Percentiles rank a stretch among this genome's conserved stretches.
Conservation (phyloP, 1,284 basidiomycete species). For the Tremellales sp. region DNA sequence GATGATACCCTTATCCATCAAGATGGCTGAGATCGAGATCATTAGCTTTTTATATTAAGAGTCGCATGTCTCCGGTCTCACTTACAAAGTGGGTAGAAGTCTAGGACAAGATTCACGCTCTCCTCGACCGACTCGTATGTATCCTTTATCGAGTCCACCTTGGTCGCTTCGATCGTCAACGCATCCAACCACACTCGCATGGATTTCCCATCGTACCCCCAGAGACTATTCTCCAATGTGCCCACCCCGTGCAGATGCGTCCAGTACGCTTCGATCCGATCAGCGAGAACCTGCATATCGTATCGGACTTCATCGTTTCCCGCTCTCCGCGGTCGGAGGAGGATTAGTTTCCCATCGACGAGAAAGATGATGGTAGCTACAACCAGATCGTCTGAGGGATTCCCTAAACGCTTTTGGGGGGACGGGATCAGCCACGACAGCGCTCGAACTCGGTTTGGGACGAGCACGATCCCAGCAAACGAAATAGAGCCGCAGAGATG, state of each 20-base stretch:
- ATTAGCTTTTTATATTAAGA: neutral
- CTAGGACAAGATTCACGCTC: constrained; percentile 81
- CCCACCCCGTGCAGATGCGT: constrained; percentile 91
- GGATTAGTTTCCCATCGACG: constrained; percentile 85
- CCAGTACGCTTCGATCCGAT: constrained; percentile 97
- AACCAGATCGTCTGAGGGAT: constrained; percentile 87
- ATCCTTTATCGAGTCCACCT: constrained; percentile 50
- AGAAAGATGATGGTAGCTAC: constrained; percentile 96
- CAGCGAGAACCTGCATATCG: constrained; percentile 94
- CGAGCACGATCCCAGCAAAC: constrained; percentile 84
- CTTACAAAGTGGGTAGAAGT: constrained; percentile 94
- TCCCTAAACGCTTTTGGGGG: constrained; percentile 91
- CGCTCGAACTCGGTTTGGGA: constrained; percentile 79
- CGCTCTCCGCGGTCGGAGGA: constrained; percentile 79
- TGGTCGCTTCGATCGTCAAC: constrained; percentile 70
- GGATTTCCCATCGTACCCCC: constrained; percentile 89
- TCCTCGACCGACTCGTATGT: constrained; percentile 72
- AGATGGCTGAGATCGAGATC: constrained; percentile 60
- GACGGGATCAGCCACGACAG: constrained; percentile 96
- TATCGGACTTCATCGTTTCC: constrained; percentile 82
- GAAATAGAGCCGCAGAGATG: constrained; percentile 92
- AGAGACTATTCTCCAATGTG: constrained; percentile 90
- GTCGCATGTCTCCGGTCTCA: constrained; percentile 10
- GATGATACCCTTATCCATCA: constrained; percentile 98
- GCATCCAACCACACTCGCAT: constrained; percentile 96